Conservation (phyloP, 1,284 basidiomycete species). For the Porogramme epimiltina region DNA sequence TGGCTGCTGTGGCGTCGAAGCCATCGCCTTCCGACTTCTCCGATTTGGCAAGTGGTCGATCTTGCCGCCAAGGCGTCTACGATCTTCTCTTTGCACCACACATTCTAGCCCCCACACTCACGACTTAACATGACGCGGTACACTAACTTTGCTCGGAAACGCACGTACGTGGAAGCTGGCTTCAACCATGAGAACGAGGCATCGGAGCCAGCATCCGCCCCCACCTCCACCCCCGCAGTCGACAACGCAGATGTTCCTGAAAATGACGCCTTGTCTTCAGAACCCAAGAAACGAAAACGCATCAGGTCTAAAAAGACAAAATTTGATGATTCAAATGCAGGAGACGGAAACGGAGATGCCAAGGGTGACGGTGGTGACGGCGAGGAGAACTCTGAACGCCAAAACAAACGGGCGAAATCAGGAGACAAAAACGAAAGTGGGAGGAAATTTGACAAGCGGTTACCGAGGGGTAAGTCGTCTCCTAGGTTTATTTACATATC, state of each 20-base stretch:
- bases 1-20: slow-evolving; percentile 14
- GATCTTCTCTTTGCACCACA: background rate
- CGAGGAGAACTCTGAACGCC: slow-evolving; percentile 28
- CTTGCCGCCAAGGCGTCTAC: too few relatives aligned
- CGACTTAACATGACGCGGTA: slow-evolving; percentile 65
- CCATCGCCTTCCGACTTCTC: slow-evolving; percentile 12
- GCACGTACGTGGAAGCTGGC: slow-evolving; percentile 69
- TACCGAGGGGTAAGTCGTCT: slow-evolving; percentile 12
- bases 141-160: slow-evolving; percentile 71
- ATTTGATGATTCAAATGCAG: slow-evolving; percentile 7
- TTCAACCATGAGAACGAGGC: slow-evolving; percentile 35
- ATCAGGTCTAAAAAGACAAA: slow-evolving; percentile 36
- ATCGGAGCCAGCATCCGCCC: background rate
- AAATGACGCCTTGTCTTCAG: slow-evolving; percentile 22
- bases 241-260: background rate
- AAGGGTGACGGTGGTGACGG: slow-evolving; percentile 26
- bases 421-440: slow-evolving; percentile 29
- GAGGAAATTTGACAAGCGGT: slow-evolving; percentile 30
- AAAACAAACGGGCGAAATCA: slow-evolving; percentile 26
- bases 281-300: slow-evolving; percentile 48
- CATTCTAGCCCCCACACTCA: background rate
- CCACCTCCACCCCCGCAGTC: background rate
- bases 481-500: background rate
- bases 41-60: slow-evolving; percentile 5
- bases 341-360: background rate